Evolutionary conservation across 495 filamentous ascomycete species (phyloP).

Genomic region (Podospora comata): DNA sequence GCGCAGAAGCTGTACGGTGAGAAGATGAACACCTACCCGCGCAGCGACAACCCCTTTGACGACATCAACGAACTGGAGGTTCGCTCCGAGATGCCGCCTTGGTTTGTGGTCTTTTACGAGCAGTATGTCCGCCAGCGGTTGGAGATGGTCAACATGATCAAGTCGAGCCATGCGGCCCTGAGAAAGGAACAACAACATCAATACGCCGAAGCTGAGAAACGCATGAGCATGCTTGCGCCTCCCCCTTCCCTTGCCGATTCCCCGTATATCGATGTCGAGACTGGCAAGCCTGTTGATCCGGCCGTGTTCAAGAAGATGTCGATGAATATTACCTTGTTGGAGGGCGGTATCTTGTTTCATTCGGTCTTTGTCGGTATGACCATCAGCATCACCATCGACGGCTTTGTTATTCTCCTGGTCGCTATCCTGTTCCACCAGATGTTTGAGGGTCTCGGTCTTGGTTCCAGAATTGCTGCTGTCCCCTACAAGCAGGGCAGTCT

Average conservation of each 20-base stretch:
- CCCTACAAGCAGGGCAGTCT: slow-evolving; percentile 47
- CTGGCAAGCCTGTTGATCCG: slow-evolving; percentile 41
- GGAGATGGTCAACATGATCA: slow-evolving; percentile 49
- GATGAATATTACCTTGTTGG: slow-evolving; percentile 53
- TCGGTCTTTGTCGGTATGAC: slow-evolving; percentile 67
- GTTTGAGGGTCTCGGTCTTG: slow-evolving; percentile 67
- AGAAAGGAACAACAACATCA: slow-evolving; percentile 5
- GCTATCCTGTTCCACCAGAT: slow-evolving; percentile 70
- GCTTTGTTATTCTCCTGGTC: slow-evolving; percentile 64
- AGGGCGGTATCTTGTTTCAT: slow-evolving; percentile 59
- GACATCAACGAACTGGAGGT: slow-evolving; percentile 29
- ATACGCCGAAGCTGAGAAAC: slow-evolving; percentile 21
- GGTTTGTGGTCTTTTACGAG: slow-evolving; percentile 56
- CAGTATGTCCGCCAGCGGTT: slow-evolving; percentile 52
- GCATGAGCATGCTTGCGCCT: slow-evolving; percentile 23
- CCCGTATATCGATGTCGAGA: slow-evolving; percentile 42
- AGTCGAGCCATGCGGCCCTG: slow-evolving; percentile 16
- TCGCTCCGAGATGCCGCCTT: slow-evolving; percentile 51
- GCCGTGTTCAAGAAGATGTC: slow-evolving; percentile 47
- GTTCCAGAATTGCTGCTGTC: slow-evolving; percentile 58
- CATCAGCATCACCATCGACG: slow-evolving; percentile 59
- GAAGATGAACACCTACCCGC: slow-evolving; percentile 18
- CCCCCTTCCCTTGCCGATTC: slow-evolving; percentile 20
- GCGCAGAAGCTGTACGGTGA: slow-evolving; percentile 39
- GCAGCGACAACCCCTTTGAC: slow-evolving; percentile 23